Evolutionary conservation across 352 stramenopile genomes (phyloP), one percentile per base, ranked within the genome.

Genomic region (Phytophthora capsici): DNA sequence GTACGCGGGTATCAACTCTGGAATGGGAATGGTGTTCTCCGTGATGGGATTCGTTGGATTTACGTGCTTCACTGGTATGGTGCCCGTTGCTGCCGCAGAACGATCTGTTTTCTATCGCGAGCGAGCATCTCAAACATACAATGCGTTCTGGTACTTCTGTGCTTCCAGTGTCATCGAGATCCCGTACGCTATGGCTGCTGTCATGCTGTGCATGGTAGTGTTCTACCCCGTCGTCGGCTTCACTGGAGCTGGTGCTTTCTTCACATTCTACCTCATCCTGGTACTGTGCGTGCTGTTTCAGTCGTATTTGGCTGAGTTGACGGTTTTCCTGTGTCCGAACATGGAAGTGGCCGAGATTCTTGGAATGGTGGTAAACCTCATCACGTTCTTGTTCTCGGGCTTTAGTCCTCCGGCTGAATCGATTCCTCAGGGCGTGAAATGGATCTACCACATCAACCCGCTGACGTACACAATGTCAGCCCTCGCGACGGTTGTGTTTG

Each of bases 391-490:
- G 12, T 71, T 81, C 9, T 51, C 71, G 9, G 69, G 73, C 9
- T 81, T 64, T 30, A 70, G 76, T 53, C 77, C 75, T 14, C 75
- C 80, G 2, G 67, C 72, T 5, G 53, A 59, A 13, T 52, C 69
- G 34, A 9, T 77, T 46, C 51, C 73, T 32, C n/a, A 13, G 25
- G 25, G 51, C 6, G 36, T 64, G 19, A 68, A 63, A 19, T 73
- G 64, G 64, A 10, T 73, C 0, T 73, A 73, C 38, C 28, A 66
- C 37, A 69, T 77, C 56, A 77, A 62, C 12, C 66, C 70, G 12
- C 49, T 73, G n/a, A 60, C 50, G 2, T 87, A 83, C 62, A 68
- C 47, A 2, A 48, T 84, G 9, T 53, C 73, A 7, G 57, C 77
- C 2, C 43, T 89, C 8, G 44, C 64, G 2, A 57, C 63, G 1